These are phyloP conservation scores for Xylaria intraflava DNA, from an alignment of 495 filamentous ascomycete species.

Conservation along the genomic window DNA sequence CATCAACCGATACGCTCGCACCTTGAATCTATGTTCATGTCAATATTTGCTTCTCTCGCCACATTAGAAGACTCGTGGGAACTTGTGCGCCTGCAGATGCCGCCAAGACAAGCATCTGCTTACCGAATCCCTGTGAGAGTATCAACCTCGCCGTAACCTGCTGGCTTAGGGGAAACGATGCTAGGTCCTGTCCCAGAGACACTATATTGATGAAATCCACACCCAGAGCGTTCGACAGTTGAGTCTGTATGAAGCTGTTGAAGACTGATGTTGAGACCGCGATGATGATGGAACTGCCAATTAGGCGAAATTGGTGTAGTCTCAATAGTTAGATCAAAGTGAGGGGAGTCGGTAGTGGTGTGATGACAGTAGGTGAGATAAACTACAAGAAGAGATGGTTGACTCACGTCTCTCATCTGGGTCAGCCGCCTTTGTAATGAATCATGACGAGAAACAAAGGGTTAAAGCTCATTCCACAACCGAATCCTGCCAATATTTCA, in stretches of 20 bases:
- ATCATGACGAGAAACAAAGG: conserved; percentile 10
- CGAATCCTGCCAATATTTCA: conserved; percentile 26
- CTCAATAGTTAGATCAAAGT: conserved; percentile 12
- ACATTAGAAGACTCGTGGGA: conserved; percentile 13
- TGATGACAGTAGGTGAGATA: not conserved
- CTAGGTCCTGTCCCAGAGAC: no score
- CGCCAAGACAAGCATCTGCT: conserved; percentile 13
- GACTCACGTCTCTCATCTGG: not conserved
- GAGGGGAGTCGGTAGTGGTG: no score
- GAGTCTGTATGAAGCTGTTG: conserved; percentile 10
- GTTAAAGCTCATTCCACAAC: conserved; percentile 23
- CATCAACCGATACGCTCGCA: no score
- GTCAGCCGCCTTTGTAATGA: conserved; percentile 3
- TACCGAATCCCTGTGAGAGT: conserved; percentile 14
- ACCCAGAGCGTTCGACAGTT: not conserved
- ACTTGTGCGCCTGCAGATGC: conserved; percentile 13
- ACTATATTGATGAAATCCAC: not conserved
- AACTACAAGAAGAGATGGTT: not conserved
- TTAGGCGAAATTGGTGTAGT: conserved; percentile 15
- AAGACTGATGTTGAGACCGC: conserved; percentile 17
- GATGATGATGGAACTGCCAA: conserved; percentile 12
- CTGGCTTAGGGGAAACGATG: not conserved
- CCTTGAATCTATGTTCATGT: no score
- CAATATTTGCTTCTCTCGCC: conserved; percentile 17
- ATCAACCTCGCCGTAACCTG: not conserved